Base-by-base conservation (phyloP, 192 early-diverging fungal species). In the Coemansia pectinata region DNA sequence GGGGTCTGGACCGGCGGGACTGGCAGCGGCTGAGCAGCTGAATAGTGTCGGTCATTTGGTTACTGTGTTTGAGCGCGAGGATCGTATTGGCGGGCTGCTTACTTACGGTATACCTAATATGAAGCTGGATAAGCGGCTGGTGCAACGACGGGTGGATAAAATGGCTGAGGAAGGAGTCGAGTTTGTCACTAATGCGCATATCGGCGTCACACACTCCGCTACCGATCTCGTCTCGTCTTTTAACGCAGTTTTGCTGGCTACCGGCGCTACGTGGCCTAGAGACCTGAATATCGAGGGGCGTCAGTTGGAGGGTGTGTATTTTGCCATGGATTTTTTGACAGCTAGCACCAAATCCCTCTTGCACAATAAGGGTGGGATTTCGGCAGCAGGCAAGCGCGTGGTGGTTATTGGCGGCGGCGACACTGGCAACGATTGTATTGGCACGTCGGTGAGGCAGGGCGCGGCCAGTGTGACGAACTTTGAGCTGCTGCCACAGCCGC, bases 21-120 rank as follows among this genome's bases (percentile, higher is more conserved):
- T 99, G 25, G 87, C 96, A 5, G 94, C 94, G 14, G 97, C 97
- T 19, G 97, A 99, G 78, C 95, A 97, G 87, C 87, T 99, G 62
- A 99, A 99, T 85, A 92, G 92, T 81, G 95, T 95, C 57, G 97
- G 97, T 14, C 97, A 99, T 79, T 59, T 55, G 5, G 96, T 99
- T 27, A 96, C 94, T 7, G 95, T 99, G 58, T 99, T 95, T 71
- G 97, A 99, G 78, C 92, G 97, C 68, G 95, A 98, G 68, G 97
- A 99, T 67, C 91, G 95, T 44, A 88, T 93, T 65, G 97, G 97
- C 73, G 97, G 97, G 53, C 81, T 99, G 58, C 87, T 99, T 66
- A 94, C 96, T 87, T 99, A 99, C 82, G 97, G 97, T 69, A 99
- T 99, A 63, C 97, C 97, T 52, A 99, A 99, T 87, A 99, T 99